These are phyloP conservation scores for Protomyces pachydermus DNA, from an alignment of 1,139 yeast genomes.

Conservation along the genomic window DNA sequence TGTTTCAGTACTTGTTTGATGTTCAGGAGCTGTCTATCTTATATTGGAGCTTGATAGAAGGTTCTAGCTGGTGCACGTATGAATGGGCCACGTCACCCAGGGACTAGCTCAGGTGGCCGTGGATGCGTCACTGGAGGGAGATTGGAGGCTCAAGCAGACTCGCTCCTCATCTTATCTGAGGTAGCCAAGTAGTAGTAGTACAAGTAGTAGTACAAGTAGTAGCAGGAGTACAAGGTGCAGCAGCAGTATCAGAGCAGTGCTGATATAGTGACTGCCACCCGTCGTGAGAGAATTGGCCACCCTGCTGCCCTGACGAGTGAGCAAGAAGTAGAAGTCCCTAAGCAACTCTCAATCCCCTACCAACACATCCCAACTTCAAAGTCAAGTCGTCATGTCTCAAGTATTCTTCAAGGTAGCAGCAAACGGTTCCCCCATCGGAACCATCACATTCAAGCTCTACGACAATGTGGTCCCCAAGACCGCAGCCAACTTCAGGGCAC, in stretches of 20 bases:
- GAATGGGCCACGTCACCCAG: not conserved
- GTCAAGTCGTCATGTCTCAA: conserved; percentile 2
- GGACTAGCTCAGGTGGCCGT: too few relatives aligned
- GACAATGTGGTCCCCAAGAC: conserved; percentile 96
- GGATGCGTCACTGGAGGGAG: too few relatives aligned
- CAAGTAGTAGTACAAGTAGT: too few relatives aligned
- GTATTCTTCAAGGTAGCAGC: conserved; percentile 26
- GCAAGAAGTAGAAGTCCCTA: not conserved
- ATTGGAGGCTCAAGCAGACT: too few relatives aligned
- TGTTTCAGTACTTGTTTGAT: not conserved
- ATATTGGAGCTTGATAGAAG: not conserved
- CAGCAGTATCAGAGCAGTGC: not conserved
- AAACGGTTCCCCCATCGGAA: conserved; percentile 54
- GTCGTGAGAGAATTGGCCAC: not conserved
- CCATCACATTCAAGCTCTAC: conserved; percentile 78
- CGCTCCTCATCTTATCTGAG: too few relatives aligned
- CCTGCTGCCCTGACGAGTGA: not conserved
- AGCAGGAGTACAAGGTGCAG: not conserved
- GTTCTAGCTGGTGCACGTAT: not conserved
- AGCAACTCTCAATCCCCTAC: not conserved
- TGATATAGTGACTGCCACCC: not conserved
- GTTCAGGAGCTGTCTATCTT: not conserved
- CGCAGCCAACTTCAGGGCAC: conserved; percentile 95
- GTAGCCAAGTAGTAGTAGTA: too few relatives aligned
- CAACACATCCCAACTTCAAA: conserved; percentile 10